phyloP scores from a whole-genome alignment of 2,329 filamentous ascomycete genomes.

The Fonsecaea pugnacius region DNA sequence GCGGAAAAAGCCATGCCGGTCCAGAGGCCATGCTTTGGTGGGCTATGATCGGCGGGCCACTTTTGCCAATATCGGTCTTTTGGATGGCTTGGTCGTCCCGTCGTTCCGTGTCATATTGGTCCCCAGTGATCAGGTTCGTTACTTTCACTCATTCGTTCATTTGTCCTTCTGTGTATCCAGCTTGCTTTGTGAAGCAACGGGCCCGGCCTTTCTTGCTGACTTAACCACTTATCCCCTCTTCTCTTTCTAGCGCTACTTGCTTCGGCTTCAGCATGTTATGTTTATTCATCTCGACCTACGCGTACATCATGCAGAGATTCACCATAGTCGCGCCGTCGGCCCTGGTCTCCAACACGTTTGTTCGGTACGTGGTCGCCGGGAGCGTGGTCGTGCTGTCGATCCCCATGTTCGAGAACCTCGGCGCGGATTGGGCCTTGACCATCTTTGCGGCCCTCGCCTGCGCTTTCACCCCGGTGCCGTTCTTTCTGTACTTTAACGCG shows the following conservation, averaged over 20 bases:
- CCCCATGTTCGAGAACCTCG: slow-evolving; percentile 48
- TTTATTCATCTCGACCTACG: slow-evolving; percentile 57
- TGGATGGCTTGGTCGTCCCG: slow-evolving; percentile 63
- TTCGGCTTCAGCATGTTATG: slow-evolving; percentile 58
- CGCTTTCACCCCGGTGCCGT: slow-evolving; percentile 51
- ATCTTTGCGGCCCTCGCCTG: slow-evolving; percentile 46
- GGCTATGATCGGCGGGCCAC: slow-evolving; percentile 45
- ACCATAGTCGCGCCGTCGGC: slow-evolving; percentile 57
- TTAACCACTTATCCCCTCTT: no score
- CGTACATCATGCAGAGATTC: slow-evolving; percentile 64
- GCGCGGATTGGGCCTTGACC: slow-evolving; percentile 46
- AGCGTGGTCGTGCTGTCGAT: slow-evolving; percentile 42
- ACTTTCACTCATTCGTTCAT: no score
- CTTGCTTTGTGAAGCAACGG: no score
- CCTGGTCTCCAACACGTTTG: slow-evolving; percentile 50
- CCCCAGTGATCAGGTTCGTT: slow-evolving; percentile 54
- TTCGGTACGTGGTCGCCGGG: slow-evolving; percentile 48
- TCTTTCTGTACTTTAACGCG: slow-evolving; percentile 43
- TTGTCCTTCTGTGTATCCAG: no score
- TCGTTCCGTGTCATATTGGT: slow-evolving; percentile 54
- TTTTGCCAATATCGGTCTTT: slow-evolving; percentile 58
- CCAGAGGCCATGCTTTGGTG: slow-evolving; percentile 56
- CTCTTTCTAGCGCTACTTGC: not conserved
- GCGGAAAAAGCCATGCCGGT: not conserved
- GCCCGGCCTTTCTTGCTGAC: no score